Conservation (phyloP, 805 yeast species). For the Barnettozyma californica region DNA sequence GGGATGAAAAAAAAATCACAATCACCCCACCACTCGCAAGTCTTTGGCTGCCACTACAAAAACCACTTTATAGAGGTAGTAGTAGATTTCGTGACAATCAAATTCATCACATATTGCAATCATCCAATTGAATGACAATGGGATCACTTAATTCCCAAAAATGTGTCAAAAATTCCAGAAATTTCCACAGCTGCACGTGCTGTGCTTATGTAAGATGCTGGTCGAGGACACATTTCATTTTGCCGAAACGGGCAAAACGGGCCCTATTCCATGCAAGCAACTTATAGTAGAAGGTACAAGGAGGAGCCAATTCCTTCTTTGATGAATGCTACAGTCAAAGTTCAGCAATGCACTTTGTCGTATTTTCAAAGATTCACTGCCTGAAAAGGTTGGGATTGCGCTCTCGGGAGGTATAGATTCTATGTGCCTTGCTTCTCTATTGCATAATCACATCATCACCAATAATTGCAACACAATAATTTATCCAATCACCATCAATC, state of each 20-base stretch:
- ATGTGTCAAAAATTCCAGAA: neutral
- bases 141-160: neutral
- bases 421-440: slow-evolving; percentile 55
- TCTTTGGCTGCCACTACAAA: neutral
- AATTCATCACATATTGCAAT: no score
- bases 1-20: neutral
- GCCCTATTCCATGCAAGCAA: no score
- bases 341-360: neutral
- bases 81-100: no score
- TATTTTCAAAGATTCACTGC: slow-evolving; percentile 11
- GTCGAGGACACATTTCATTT: neutral
- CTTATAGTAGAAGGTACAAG: no score
- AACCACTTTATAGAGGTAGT: no score
- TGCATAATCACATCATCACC: slow-evolving; percentile 31
- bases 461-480: slow-evolving; percentile 30
- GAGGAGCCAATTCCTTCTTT: no score
- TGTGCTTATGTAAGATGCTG: neutral
- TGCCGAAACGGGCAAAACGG: no score
- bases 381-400: slow-evolving; percentile 43
- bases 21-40: neutral
- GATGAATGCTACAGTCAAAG: slow-evolving; percentile 1
- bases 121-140: neutral
- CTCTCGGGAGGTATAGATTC: slow-evolving; percentile 84
- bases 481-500: slow-evolving; percentile 64
- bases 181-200: neutral